Evolutionary conservation across 2,329 filamentous ascomycete genomes (phyloP), one percentile per base, ranked within the genome.

Genomic region (Epichloe bromicola): DNA sequence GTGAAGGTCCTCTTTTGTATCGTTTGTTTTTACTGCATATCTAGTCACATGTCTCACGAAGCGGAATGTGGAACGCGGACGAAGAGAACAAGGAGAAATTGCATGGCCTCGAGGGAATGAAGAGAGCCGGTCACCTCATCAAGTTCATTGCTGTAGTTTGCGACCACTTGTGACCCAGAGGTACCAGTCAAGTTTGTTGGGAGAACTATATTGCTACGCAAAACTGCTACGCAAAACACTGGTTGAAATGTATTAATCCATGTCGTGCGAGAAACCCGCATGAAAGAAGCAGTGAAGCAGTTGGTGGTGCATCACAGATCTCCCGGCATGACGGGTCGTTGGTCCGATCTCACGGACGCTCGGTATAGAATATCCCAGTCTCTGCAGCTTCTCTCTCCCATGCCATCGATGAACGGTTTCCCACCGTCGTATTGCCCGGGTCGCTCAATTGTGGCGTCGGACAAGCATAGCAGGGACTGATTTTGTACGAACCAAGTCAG

Each of bases 51-150:
- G 38, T 44, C 41, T 33, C 47, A 40, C 41, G 5, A 20, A 48
- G 34, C 4, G 11, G 23, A 40, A 46, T 14, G 17, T 43, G 11
- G 23, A 40, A 46, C 10, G 17, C 39, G 41, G 36, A 26, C 6
- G 6, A 46, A 47, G 46, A 48, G 55, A 53, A 51, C 46, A 49
- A 52, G 42, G 51, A 56, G 50, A 53, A 17, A 48, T 48, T 57
- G 56, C 55, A 53, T 52, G 53, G 48, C 52, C 52, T 66, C 14
- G 65, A 65, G 65, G 65, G 62, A 67, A 67, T 67, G 59, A 64
- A 64, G 63, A 67, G 30, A 65, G 52, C 61, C 59, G 60, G 61
- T 62, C 62, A 60, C 64, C 65, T 67, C 65, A 65, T 15, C 57
- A 46, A 12, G 26, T 15, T 33, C 14, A 43, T 19, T 40, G n/a